Evolutionary conservation across 176 grass and related monocot genomes (phyloP).

Genomic region (Thalia dealbata): DNA sequence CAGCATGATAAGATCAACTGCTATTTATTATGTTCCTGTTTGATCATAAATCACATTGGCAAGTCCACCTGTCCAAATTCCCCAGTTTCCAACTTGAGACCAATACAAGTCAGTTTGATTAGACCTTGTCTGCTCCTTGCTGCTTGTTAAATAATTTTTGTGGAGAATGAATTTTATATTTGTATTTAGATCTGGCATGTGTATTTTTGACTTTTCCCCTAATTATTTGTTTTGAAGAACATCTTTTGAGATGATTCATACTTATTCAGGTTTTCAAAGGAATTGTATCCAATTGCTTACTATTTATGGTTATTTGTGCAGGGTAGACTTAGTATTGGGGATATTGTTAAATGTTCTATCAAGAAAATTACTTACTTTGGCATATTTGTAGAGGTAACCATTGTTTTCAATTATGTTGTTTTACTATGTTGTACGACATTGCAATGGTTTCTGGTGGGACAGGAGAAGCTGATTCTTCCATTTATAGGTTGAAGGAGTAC

Average conservation of each 20-base stretch:
- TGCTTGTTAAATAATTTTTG: not conserved
- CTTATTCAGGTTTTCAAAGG: not conserved
- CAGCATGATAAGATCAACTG: not conserved
- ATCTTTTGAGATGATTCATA: too few relatives aligned
- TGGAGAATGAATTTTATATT: not conserved
- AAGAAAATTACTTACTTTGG: conserved; percentile 82
- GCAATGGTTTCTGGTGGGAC: not conserved
- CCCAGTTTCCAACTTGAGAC: not conserved
- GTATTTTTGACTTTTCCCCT: not conserved
- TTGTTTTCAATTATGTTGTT: conserved; percentile 10
- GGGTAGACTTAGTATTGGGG: conserved; percentile 80
- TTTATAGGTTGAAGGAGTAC: conserved; percentile 72
- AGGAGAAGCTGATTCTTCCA: conserved; percentile 30
- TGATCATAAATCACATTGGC: not conserved
- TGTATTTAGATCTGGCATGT: not conserved
- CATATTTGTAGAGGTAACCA: conserved; percentile 81
- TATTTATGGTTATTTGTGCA: conserved; percentile 28
- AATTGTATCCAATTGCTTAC: not conserved
- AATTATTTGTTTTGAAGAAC: not conserved
- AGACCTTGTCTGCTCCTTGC: not conserved
- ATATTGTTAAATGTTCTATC: conserved; percentile 66
- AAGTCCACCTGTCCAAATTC: not conserved
- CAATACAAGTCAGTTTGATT: not conserved
- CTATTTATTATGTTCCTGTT: not conserved
- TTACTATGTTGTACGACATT: not conserved